phyloP scores from a whole-genome alignment of 2,329 filamentous ascomycete genomes.

The Talaromyces sp. region DNA sequence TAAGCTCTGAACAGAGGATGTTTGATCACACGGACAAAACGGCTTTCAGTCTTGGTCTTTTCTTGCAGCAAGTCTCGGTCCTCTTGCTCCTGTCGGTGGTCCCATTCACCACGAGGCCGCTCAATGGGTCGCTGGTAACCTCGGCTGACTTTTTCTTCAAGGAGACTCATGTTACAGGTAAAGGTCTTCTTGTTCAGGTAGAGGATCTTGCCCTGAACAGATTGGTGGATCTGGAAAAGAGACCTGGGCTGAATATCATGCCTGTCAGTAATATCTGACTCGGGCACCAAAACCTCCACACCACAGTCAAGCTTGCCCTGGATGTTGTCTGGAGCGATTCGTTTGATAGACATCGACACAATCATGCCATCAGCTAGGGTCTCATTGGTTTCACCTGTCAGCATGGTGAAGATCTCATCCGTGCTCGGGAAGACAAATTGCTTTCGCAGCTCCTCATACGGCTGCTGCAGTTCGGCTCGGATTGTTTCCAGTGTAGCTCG shows the following conservation, averaged over 20 bases:
- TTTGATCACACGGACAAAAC: slow-evolving; percentile 92
- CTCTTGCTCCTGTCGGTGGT: slow-evolving; percentile 70
- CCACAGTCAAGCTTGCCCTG: slow-evolving; percentile 92
- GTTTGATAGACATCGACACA: slow-evolving; percentile 78
- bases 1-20: slow-evolving; percentile 93
- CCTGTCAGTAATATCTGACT: slow-evolving; percentile 71
- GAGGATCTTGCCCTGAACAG: slow-evolving; percentile 78
- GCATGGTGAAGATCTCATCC: slow-evolving; percentile 89
- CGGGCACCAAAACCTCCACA: slow-evolving; percentile 81
- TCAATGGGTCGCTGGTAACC: slow-evolving; percentile 67
- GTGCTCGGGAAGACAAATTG: slow-evolving; percentile 65
- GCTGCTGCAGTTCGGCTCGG: slow-evolving; percentile 82
- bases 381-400: slow-evolving; percentile 86
- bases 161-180: slow-evolving; percentile 73
- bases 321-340: slow-evolving; percentile 87
- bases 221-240: slow-evolving; percentile 74
- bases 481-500: slow-evolving; percentile 95
- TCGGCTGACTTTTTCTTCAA: slow-evolving; percentile 72
- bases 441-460: slow-evolving; percentile 89
- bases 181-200: slow-evolving; percentile 85
- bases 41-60: slow-evolving; percentile 78
- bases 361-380: slow-evolving; percentile 87
- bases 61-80: slow-evolving; percentile 80
- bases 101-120: slow-evolving; percentile 77
- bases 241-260: slow-evolving; percentile 65